phyloP scores from a whole-genome alignment of 495 filamentous ascomycete species.

The Aspergillus incahuasiensis region DNA sequence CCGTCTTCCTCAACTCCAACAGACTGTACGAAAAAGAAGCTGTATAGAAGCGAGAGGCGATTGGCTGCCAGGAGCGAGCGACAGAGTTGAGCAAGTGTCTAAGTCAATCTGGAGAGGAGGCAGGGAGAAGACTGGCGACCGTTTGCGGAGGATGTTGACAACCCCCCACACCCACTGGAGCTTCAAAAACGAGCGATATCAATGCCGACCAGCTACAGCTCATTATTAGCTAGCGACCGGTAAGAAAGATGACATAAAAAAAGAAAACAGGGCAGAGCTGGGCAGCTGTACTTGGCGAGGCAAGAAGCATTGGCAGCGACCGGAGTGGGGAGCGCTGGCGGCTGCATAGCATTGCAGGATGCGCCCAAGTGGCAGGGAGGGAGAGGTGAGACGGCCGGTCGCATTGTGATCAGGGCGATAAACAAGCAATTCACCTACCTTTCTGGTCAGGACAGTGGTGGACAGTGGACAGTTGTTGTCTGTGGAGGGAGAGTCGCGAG shows the following conservation, averaged over 20 bases:
- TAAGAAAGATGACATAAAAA: slow-evolving; percentile 5
- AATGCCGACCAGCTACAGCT: slow-evolving; percentile 1
- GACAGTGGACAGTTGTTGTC: not conserved
- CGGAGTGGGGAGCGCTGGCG: slow-evolving; percentile 7
- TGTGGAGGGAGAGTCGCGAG: not conserved
- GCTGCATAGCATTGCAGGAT: not conserved
- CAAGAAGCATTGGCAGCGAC: slow-evolving; percentile 8
- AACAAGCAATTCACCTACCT: not conserved
- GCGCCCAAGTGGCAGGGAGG: not conserved
- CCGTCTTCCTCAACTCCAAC: not conserved
- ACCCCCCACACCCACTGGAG: slow-evolving; percentile 18
- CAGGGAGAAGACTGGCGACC: slow-evolving; percentile 22
- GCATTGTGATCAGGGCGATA: not conserved
- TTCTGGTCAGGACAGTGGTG: not conserved
- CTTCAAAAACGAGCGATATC: slow-evolving; percentile 9
- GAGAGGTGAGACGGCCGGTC: not conserved
- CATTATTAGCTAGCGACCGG: slow-evolving; percentile 7
- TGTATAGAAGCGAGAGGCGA: not conserved
- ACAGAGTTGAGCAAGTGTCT: slow-evolving; percentile 1
- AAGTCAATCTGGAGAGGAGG: not conserved
- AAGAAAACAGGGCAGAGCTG: slow-evolving; percentile 4
- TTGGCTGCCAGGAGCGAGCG: slow-evolving; percentile 10
- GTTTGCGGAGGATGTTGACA: slow-evolving; percentile 37
- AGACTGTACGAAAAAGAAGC: not conserved
- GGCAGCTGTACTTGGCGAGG: slow-evolving; percentile 3